Percentiles rank a stretch among this genome's conserved stretches.
phyloP scores from a whole-genome alignment of 2,329 filamentous ascomycete species.

The Ophiostoma sp. region DNA sequence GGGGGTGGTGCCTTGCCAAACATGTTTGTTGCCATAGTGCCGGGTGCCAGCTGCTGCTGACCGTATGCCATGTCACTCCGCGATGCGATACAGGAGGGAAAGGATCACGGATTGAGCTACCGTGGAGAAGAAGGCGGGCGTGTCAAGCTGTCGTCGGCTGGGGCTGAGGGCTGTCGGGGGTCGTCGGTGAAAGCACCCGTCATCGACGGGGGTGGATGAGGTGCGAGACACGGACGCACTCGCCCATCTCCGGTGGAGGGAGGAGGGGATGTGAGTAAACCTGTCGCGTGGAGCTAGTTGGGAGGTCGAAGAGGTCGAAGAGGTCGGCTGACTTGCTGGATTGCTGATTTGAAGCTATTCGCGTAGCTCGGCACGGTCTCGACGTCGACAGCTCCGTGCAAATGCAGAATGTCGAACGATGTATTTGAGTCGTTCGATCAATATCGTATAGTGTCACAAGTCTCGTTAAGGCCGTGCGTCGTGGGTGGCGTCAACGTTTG shows the following conservation, averaged over 20 bases:
- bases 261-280: neutral
- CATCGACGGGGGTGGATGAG: conserved; percentile 4
- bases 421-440: neutral
- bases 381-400: neutral
- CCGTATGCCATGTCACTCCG: neutral
- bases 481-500: neutral
- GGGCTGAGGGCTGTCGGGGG: neutral
- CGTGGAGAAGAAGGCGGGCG: neutral
- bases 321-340: neutral
- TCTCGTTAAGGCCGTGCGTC: neutral
- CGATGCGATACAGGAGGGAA: neutral
- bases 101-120: neutral
- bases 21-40: conserved; percentile 11
- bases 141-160: neutral
- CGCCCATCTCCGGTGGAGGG: conserved; percentile 2
- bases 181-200: conserved; percentile 2
- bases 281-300: neutral
- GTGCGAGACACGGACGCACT: conserved; percentile 3
- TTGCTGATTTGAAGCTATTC: conserved; percentile 1
- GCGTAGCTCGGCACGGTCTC: conserved; percentile 1
- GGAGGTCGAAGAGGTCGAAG: neutral
- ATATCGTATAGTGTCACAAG: neutral
- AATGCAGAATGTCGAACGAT: neutral
- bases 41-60: neutral
- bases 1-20: conserved; percentile 9